phyloP scores from a whole-genome alignment of 306 rosid genomes.

The Hippophae tibetana region DNA sequence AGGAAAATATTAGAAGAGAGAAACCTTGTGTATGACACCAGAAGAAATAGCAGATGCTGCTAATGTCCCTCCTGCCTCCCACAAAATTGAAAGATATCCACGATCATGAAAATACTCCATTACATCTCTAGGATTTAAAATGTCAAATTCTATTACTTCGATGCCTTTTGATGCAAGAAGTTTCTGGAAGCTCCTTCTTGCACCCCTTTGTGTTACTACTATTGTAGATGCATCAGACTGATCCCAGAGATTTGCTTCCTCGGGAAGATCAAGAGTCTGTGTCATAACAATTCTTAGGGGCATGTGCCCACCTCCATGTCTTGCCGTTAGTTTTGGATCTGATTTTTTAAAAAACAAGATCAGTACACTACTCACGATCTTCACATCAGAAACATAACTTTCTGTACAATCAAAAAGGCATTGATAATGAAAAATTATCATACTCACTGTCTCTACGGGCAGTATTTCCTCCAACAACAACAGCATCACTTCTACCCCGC shows the following conservation, averaged over 20 bases:
- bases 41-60: constrained; percentile 90
- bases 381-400: neutral
- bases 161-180: constrained; percentile 91
- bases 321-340: constrained; percentile 88
- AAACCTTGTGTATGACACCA: constrained; percentile 84
- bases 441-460: constrained; percentile 75
- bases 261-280: constrained; percentile 73
- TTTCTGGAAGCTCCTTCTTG: constrained; percentile 79
- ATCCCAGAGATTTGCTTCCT: constrained; percentile 82
- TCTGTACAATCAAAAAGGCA: constrained; percentile 3
- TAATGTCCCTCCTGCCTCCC: constrained; percentile 96
- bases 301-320: constrained; percentile 87
- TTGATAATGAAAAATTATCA: constrained; percentile 12
- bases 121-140: constrained; percentile 65
- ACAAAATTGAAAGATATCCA: constrained; percentile 77
- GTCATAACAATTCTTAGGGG: constrained; percentile 73
- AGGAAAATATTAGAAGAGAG: neutral
- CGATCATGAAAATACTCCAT: constrained; percentile 91
- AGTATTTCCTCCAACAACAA: constrained; percentile 88
- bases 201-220: constrained; percentile 90
- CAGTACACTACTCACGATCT: constrained; percentile 9
- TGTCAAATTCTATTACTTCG: constrained; percentile 91
- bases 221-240: constrained; percentile 65
- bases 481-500: constrained; percentile 89
- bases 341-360: constrained; percentile 6